Percentiles rank a stretch among this genome's conserved stretches.
phyloP scores from a whole-genome alignment of 2,329 filamentous ascomycete genomes.

The Tolypocladium album region DNA sequence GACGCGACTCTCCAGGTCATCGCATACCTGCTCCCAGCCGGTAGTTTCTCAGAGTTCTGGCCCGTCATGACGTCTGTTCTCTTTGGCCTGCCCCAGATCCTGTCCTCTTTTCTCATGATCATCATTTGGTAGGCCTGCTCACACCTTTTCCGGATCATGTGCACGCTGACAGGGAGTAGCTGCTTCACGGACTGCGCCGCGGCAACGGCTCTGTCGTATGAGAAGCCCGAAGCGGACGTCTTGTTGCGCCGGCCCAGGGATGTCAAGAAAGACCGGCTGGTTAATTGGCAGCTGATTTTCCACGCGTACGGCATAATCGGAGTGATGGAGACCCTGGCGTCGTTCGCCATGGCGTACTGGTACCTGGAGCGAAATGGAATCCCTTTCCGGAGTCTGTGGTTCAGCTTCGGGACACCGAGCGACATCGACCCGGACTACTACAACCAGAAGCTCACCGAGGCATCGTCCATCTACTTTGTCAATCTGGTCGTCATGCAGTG shows the following conservation, averaged over 20 bases:
- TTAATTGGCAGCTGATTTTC: constrained; percentile 61
- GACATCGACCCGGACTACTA: constrained; percentile 44
- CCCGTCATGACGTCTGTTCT: constrained; percentile 63
- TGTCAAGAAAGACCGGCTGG: constrained; percentile 58
- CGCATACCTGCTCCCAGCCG: constrained; percentile 63
- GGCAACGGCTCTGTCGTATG: constrained; percentile 64
- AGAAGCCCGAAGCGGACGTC: constrained; percentile 66
- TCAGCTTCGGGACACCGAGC: constrained; percentile 50
- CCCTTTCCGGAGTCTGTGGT: constrained; percentile 54
- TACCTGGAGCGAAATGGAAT: constrained; percentile 53
- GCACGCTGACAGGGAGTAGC: constrained; percentile 15
- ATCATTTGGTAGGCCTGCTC: constrained; percentile 40
- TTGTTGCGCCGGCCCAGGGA: constrained; percentile 58
- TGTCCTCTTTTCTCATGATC: constrained; percentile 65
- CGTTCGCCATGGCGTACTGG: constrained; percentile 58
- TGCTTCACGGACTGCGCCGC: constrained; percentile 71
- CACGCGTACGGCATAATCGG: constrained; percentile 66
- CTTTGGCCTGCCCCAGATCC: constrained; percentile 62
- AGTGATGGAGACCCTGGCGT: constrained; percentile 46
- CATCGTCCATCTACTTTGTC: constrained; percentile 68
- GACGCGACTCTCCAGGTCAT: constrained; percentile 21
- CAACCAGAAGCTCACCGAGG: constrained; percentile 45
- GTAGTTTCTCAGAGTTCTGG: constrained; percentile 67
- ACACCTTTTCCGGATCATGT: too few relatives aligned
- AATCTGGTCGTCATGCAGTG: constrained; percentile 75